Percentiles rank a stretch among this genome's conserved stretches.
phyloP scores from a whole-genome alignment of 768 basidiomycete genomes.

The Amanita rimosa region DNA sequence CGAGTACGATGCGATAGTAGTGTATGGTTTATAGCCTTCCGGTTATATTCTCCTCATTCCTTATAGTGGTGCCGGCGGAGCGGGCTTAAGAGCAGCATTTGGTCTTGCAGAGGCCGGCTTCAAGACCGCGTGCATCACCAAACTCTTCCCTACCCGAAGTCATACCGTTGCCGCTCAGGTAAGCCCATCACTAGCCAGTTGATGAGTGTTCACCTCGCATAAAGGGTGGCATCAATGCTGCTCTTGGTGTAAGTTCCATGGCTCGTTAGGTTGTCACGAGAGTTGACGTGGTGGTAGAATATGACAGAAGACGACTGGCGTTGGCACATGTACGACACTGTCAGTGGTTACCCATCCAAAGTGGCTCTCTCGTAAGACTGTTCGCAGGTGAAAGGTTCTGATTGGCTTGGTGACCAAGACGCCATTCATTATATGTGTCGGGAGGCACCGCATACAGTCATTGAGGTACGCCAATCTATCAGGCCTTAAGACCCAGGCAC shows the following conservation, averaged over 20 bases:
- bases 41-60: slow-evolving; percentile 3
- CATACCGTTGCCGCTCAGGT: slow-evolving; percentile 98
- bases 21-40: slow-evolving; percentile 48
- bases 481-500: neutral
- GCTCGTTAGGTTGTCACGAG: slow-evolving; percentile 2
- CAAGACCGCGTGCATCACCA: slow-evolving; percentile 98
- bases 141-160: slow-evolving; percentile 96
- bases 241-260: slow-evolving; percentile 62
- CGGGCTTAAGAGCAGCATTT: slow-evolving; percentile 95
- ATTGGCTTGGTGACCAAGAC: slow-evolving; percentile 99
- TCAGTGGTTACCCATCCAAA: slow-evolving; percentile 24
- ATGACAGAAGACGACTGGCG: slow-evolving; percentile 99
- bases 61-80: slow-evolving; percentile 88
- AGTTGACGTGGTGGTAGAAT: slow-evolving; percentile 40
- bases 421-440: slow-evolving; percentile 99
- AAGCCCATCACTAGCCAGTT: slow-evolving; percentile 11
- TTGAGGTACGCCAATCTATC: slow-evolving; percentile 51
- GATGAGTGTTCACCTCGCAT: slow-evolving; percentile 8
- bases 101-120: slow-evolving; percentile 97
- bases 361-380: slow-evolving; percentile 7
- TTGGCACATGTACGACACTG: slow-evolving; percentile 98
- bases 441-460: slow-evolving; percentile 88
- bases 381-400: slow-evolving; percentile 91
- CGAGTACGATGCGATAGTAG: slow-evolving; percentile 97
- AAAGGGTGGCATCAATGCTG: slow-evolving; percentile 96